phyloP scores from a whole-genome alignment of 2,329 filamentous ascomycete genomes.

The Sclerotinia nivalis region DNA sequence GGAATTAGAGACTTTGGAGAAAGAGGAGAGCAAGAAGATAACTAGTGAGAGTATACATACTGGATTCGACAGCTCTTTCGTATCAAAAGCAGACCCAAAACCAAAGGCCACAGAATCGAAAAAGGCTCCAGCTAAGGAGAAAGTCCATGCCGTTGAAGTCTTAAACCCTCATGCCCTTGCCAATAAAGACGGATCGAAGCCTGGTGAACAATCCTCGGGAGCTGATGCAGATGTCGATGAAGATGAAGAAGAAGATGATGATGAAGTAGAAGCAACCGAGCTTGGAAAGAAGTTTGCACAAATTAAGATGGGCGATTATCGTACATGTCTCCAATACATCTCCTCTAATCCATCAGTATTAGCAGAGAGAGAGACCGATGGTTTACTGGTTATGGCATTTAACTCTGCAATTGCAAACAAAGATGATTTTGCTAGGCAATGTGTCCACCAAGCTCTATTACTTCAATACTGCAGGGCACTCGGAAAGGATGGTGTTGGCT shows the following conservation, averaged over 20 bases:
- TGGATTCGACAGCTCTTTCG: slow-evolving; percentile 85
- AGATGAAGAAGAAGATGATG: slow-evolving; percentile 64
- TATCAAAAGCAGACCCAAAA: slow-evolving; percentile 59
- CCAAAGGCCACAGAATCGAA: slow-evolving; percentile 32
- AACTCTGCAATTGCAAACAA: slow-evolving; percentile 78
- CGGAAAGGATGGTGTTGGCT: slow-evolving; percentile 79
- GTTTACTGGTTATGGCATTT: slow-evolving; percentile 87
- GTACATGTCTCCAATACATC: slow-evolving; percentile 72
- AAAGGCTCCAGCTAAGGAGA: slow-evolving; percentile 45
- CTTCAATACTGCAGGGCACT: slow-evolving; percentile 93
- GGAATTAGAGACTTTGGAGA: slow-evolving; percentile 80
- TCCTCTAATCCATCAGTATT: slow-evolving; percentile 76
- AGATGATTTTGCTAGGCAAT: slow-evolving; percentile 77
- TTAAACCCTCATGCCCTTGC: slow-evolving; percentile 64
- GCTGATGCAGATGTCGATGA: slow-evolving; percentile 66
- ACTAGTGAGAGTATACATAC: slow-evolving; percentile 88
- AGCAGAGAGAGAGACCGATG: slow-evolving; percentile 84
- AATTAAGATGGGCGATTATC: slow-evolving; percentile 76
- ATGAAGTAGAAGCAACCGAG: slow-evolving; percentile 72
- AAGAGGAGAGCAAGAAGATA: slow-evolving; percentile 84
- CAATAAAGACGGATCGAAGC: slow-evolving; percentile 47
- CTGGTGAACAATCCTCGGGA: slow-evolving; percentile 50
- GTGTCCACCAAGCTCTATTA: slow-evolving; percentile 88
- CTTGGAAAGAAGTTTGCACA: slow-evolving; percentile 79
- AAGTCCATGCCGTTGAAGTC: slow-evolving; percentile 64